phyloP scores from a whole-genome alignment of 2,329 filamentous ascomycete species.

The Arthrobotrys musiformis region DNA sequence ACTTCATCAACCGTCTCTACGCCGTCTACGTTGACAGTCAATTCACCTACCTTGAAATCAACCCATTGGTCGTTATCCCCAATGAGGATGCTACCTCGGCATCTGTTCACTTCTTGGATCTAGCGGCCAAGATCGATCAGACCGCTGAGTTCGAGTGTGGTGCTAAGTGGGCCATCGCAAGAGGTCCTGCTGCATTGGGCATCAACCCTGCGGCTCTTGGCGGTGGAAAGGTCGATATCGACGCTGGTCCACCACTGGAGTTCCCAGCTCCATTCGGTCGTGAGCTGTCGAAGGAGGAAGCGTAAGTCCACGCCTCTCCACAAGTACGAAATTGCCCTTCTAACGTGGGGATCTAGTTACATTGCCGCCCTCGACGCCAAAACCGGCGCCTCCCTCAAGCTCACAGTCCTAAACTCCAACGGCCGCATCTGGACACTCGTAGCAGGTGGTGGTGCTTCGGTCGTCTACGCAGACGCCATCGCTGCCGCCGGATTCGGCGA shows the following conservation, averaged over 20 bases:
- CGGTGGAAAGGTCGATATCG: constrained; percentile 85
- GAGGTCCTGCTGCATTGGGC: constrained; percentile 87
- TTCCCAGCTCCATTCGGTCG: constrained; percentile 99
- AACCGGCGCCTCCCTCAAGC: constrained; percentile 98
- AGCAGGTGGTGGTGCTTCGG: constrained; percentile 98
- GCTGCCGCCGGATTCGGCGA: constrained; percentile 93
- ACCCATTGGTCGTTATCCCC: constrained; percentile 97
- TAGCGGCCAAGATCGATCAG: constrained; percentile 98
- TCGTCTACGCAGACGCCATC: constrained; percentile 98
- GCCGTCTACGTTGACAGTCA: constrained; percentile 99
- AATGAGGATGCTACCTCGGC: constrained; percentile 92
- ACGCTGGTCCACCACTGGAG: constrained; percentile 97
- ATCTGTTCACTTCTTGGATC: constrained; percentile 95
- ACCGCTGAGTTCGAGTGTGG: constrained; percentile 99
- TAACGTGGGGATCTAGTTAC: constrained; percentile 67
- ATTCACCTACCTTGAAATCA: constrained; percentile 99
- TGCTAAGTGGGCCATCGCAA: constrained; percentile 97
- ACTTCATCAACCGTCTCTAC: constrained; percentile 98
- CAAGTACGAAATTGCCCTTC: neutral
- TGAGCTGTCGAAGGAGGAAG: constrained; percentile 98
- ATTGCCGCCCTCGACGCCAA: constrained; percentile 99
- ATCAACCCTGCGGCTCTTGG: constrained; percentile 74
- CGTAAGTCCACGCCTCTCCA: constrained; percentile 62
- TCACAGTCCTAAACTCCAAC: constrained; percentile 90
- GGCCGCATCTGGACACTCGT: constrained; percentile 98